Evolutionary conservation across 202 grass and related monocot genomes (phyloP), one percentile per base, ranked within the genome.

Genomic region (Setaria italica): DNA sequence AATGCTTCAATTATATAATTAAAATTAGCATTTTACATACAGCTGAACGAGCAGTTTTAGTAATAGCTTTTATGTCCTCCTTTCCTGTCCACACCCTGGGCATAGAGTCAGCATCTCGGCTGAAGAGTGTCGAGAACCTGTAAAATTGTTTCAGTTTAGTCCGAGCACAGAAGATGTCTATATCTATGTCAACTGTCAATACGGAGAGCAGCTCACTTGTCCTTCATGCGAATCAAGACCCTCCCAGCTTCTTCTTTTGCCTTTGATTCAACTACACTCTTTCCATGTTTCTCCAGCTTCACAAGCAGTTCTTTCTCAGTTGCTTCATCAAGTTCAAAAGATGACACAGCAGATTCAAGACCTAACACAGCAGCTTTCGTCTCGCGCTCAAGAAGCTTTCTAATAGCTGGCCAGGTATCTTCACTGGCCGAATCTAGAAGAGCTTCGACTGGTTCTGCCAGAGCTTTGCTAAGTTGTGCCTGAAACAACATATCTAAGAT

Each of bases 41-140:
- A 76, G 82, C 90, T 86, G 97, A 96, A 62, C 93, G 93, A 76
- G 97, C 97, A 74, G 86, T 78, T 93, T 99, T 99, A 79, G 97
- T 99, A 48, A 99, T 99, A 47, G 97, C 84, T 92, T 91, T 99
- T 57, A 99, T 99, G 83, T 99, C 97, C 85, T 99, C 97, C 59
- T 99, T 99, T 84, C 97, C 97, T 34, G 97, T 96, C 97, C 97
- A 99, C 64, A 99, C 86, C 83, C 97, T 92, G 74, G 97, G 97
- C 93, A 99, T 96, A 1, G 96, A 98, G 80, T 99, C 97, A 67
- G 87, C 80, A 88, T 99, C 97, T 25, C 88, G 90, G 70, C 90
- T 92, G 76, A 99, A 99, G 63, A 99, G 84, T 71, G 80, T 99
- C 3, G 93, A 90, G 70, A 99, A 99, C 88, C 97, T 99, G 85